A percentile compares a stretch with the other conserved stretches of the same genome.
Evolutionary conservation across 1,284 basidiomycete genomes (phyloP).

Genomic region (Malassezia nana): DNA sequence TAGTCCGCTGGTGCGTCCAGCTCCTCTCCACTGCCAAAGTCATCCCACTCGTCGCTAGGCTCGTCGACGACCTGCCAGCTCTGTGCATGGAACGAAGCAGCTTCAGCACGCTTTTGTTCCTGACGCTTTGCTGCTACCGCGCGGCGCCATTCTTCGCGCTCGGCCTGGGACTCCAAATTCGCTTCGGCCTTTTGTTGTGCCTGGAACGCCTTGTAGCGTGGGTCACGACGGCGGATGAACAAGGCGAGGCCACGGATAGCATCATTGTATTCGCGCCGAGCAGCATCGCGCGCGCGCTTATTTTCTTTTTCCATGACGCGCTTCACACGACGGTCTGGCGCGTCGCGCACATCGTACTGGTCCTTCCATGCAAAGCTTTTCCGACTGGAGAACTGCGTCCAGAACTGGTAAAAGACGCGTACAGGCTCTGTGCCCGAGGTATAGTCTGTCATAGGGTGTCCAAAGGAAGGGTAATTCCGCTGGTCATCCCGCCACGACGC

Average conservation of each 20-base stretch:
- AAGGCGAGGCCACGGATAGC: conserved; percentile 63
- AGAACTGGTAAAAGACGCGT: conserved; percentile 67
- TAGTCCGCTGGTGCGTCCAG: conserved; percentile 7
- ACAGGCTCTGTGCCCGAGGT: conserved; percentile 22
- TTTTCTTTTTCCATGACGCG: conserved; percentile 90
- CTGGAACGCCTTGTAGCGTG: conserved; percentile 63
- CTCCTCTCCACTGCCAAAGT: conserved; percentile 27
- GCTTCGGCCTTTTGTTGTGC: conserved; percentile 43
- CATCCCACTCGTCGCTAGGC: conserved; percentile 16
- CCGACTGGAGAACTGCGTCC: conserved; percentile 73
- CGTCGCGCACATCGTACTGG: conserved; percentile 70
- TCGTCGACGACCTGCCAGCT: conserved; percentile 36
- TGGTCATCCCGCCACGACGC: conserved; percentile 19
- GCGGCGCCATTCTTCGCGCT: conserved; percentile 25
- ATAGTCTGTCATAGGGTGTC: conserved; percentile 67
- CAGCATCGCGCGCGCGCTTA: conserved; percentile 76
- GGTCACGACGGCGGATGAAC: conserved; percentile 87
- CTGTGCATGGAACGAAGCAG: conserved; percentile 53
- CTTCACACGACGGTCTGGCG: conserved; percentile 73
- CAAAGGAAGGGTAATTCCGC: conserved; percentile 62
- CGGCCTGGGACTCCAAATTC: conserved; percentile 55
- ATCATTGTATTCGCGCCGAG: conserved; percentile 84
- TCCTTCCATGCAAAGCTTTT: conserved; percentile 88
- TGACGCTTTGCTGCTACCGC: conserved; percentile 50
- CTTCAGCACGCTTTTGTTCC: conserved; percentile 51